A percentile compares a stretch with the other conserved stretches of the same genome.
Conservation (phyloP, 441 rosid genomes). For the Biscutella laevigata region DNA sequence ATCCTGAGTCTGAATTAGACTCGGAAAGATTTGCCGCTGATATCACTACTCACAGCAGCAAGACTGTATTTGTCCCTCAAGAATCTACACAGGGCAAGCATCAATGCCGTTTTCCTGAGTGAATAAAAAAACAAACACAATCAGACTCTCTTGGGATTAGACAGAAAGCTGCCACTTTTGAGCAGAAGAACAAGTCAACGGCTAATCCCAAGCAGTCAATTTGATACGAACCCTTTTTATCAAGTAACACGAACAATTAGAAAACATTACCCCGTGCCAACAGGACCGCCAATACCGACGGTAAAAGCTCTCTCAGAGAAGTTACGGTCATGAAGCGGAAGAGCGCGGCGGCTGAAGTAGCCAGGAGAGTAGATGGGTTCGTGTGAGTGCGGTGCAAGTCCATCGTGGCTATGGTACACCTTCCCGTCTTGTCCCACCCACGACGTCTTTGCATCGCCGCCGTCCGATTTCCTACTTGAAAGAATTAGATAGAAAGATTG, state of each 20-base stretch:
- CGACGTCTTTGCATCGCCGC: conserved; percentile 23
- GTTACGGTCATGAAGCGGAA: conserved; percentile 57
- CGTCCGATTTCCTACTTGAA: conserved; percentile 22
- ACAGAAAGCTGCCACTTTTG: not conserved
- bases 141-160: not conserved
- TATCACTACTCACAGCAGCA: conserved; percentile 66
- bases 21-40: not conserved
- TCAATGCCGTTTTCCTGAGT: conserved; percentile 82
- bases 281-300: conserved; percentile 96
- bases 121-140: conserved; percentile 5
- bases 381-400: conserved; percentile 90
- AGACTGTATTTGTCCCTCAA: conserved; percentile 89
- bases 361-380: conserved; percentile 98
- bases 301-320: conserved; percentile 92
- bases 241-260: no score
- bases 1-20: not conserved
- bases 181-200: not conserved
- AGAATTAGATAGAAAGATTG: not conserved
- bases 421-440: conserved; percentile 77
- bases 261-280: conserved; percentile 79
- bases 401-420: conserved; percentile 92
- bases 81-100: conserved; percentile 70
- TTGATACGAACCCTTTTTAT: no score
- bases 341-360: conserved; percentile 84
- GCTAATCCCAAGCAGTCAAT: no score